These are phyloP conservation scores for Debaryomycetaceae sp. DNA, from an alignment of 1,139 yeast species.

Conservation along the genomic window DNA sequence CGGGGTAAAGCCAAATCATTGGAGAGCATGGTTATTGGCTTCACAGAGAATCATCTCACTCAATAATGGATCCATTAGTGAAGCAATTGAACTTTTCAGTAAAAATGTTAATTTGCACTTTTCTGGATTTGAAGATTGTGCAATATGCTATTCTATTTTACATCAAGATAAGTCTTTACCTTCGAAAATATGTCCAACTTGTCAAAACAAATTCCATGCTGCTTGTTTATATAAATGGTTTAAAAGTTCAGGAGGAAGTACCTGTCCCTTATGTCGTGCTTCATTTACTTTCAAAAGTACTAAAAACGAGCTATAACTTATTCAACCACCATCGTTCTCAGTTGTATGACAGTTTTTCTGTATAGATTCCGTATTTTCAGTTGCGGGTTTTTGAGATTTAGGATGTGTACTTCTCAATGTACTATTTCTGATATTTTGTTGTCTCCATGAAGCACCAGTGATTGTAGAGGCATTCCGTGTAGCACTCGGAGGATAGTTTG, in stretches of 20 bases:
- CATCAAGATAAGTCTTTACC: constrained; percentile 93
- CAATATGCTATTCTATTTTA: constrained; percentile 87
- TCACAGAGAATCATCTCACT: constrained; percentile 77
- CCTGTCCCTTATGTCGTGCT: constrained; percentile 92
- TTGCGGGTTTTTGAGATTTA: neutral
- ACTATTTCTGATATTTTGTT: constrained; percentile 8
- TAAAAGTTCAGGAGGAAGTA: constrained; percentile 84
- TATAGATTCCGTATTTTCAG: no score
- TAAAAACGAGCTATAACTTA: constrained; percentile 4
- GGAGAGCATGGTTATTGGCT: constrained; percentile 95
- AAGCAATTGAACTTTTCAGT: constrained; percentile 78
- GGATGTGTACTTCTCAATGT: neutral
- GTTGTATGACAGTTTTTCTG: no score
- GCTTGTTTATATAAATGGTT: constrained; percentile 98
- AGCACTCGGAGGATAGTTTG: constrained; percentile 24
- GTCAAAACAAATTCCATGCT: constrained; percentile 94
- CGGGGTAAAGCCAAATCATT: constrained; percentile 88
- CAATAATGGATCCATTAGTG: constrained; percentile 75
- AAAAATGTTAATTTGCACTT: constrained; percentile 80
- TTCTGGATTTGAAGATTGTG: constrained; percentile 93
- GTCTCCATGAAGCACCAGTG: constrained; percentile 44
- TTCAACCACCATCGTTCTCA: no score
- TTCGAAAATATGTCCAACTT: constrained; percentile 80
- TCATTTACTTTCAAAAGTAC: constrained; percentile 53
- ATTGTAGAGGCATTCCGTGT: constrained; percentile 23